A percentile compares a stretch with the other conserved stretches of the same genome.
Conservation (phyloP, 805 yeast species). For the Cyberlindnera maclurae region DNA sequence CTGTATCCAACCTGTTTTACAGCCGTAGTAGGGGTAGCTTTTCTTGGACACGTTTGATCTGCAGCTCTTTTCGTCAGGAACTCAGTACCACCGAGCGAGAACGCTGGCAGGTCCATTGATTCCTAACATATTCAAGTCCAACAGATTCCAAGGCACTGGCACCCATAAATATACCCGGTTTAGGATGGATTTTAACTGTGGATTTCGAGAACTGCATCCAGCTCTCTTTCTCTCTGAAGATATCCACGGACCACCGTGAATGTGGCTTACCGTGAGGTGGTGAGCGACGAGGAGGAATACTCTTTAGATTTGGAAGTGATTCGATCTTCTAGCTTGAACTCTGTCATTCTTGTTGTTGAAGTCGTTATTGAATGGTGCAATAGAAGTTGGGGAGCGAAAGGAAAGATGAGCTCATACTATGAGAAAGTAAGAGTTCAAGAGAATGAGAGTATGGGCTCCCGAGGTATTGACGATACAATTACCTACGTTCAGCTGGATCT, state of each 20-base stretch:
- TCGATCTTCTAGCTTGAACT: neutral
- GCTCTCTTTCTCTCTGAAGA: conserved; percentile 23
- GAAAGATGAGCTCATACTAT: too few species aligned
- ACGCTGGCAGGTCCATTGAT: conserved; percentile 61
- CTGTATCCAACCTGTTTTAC: conserved; percentile 51
- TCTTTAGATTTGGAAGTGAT: conserved; percentile 1
- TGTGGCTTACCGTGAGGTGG: too few species aligned
- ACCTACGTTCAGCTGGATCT: too few species aligned
- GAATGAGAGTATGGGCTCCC: too few species aligned
- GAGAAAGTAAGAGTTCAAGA: too few species aligned
- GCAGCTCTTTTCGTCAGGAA: conserved; percentile 49
- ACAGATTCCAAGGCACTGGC: conserved; percentile 38
- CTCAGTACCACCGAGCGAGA: conserved; percentile 58
- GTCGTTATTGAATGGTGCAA: neutral
- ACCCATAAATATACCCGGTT: conserved; percentile 35
- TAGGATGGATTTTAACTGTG: conserved; percentile 18
- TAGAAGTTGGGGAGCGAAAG: neutral
- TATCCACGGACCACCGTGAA: too few species aligned
- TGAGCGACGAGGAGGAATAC: neutral
- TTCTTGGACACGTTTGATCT: conserved; percentile 40
- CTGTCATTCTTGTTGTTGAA: neutral
- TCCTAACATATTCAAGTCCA: conserved; percentile 43
- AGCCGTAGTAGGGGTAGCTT: conserved; percentile 50
- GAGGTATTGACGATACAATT: too few species aligned
- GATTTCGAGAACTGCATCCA: conserved; percentile 27